Conservation (phyloP, 805 yeast genomes). For the Cyberlindnera petersonii region DNA sequence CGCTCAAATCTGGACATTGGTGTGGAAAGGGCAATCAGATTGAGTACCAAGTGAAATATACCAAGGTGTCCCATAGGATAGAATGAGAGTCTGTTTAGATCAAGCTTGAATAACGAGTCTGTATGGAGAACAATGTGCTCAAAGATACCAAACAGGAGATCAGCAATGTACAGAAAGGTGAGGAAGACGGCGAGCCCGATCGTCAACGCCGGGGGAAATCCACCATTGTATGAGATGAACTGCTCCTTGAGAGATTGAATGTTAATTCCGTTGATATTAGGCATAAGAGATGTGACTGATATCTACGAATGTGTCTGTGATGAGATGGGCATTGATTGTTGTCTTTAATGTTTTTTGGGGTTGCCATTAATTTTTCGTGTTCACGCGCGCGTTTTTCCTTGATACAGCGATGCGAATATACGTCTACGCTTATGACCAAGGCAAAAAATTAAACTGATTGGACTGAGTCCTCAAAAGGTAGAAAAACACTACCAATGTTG, state of each 20-base stretch:
- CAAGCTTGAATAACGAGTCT: conserved; percentile 44
- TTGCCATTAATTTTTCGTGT: not conserved
- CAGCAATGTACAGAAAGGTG: conserved; percentile 39
- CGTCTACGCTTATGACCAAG: too few species aligned
- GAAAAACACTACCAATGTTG: too few species aligned
- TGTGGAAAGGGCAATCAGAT: conserved; percentile 51
- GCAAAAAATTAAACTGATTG: too few species aligned
- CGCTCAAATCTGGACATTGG: conserved; percentile 65
- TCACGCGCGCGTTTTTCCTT: not conserved
- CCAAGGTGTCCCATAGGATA: conserved; percentile 70
- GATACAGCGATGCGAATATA: not conserved
- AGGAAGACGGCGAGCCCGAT: conserved; percentile 59
- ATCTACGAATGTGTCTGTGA: not conserved
- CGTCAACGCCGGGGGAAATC: conserved; percentile 55
- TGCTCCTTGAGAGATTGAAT: not conserved
- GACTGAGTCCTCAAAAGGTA: too few species aligned
- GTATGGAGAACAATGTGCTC: conserved; percentile 51
- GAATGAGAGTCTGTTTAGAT: conserved; percentile 44
- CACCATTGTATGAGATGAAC: conserved; percentile 7
- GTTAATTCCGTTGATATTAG: not conserved
- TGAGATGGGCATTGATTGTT: not conserved
- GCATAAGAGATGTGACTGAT: not conserved
- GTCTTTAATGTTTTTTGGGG: not conserved
- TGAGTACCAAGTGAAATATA: conserved; percentile 57
- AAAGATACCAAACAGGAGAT: conserved; percentile 27